These are phyloP conservation scores for Pseudopediastrum boryanum DNA, from an alignment of 139 green algal species.

Conservation along the genomic window DNA sequence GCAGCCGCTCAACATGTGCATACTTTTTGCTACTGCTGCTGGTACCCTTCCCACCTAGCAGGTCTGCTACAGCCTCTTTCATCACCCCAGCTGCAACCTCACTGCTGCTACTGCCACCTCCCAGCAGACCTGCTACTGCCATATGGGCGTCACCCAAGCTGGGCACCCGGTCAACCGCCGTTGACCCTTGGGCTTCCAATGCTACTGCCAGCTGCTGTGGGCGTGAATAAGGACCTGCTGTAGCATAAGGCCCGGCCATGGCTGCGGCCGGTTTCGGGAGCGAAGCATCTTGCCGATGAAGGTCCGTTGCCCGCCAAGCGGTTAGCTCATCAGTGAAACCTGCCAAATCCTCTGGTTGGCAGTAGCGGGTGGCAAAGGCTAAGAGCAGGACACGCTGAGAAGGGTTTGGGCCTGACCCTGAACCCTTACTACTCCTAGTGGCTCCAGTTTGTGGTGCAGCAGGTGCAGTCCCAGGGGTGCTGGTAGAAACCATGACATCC, in stretches of 20 bases:
- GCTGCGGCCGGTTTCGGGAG: neutral
- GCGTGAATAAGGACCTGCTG: neutral
- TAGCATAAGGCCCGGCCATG: neutral
- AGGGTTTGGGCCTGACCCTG: no score
- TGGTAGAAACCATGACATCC: neutral
- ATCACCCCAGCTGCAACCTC: neutral
- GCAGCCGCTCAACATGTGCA: neutral
- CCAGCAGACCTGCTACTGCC: neutral
- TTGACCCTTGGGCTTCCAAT: neutral
- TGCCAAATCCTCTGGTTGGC: neutral
- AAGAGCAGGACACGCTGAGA: neutral
- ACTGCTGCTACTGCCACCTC: neutral
- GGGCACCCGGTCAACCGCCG: neutral
- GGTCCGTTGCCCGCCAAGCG: neutral
- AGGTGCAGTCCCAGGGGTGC: neutral
- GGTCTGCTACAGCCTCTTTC: neutral
- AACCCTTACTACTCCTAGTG: neutral
- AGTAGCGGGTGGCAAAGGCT: conserved; percentile 3
- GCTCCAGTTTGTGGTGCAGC: neutral
- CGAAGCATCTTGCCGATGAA: neutral
- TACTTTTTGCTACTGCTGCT: neutral
- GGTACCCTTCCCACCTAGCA: neutral
- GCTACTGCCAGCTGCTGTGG: neutral
- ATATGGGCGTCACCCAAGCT: neutral
- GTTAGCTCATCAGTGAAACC: neutral